Evolutionary conservation across 139 green algal species (phyloP), one percentile per base, ranked within the genome.

Genomic region (Tetradesmus obliquus): DNA sequence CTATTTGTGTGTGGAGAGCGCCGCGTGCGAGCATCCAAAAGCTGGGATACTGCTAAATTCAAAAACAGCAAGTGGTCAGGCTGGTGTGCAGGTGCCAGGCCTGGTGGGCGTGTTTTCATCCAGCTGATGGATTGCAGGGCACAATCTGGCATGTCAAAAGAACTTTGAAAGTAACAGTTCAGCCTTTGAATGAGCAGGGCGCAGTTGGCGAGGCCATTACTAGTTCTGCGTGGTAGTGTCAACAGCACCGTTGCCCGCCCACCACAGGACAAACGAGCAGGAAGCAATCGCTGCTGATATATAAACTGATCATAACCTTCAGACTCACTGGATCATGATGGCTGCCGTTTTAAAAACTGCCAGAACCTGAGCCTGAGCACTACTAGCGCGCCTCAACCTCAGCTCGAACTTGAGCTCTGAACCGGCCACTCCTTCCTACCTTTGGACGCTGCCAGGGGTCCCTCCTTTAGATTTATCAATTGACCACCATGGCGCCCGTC

Each of bases 401-500:
- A 76, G 66, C 66, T 76, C 17, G n/a, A 76, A 76, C 15, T 76
- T 76, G 66, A 76, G 66, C 66, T 76, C 66, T 24, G 17, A 24
- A 19, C 66, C n/a, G 66, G 17, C 66, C 17, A 13, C 8, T 24
- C 66, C 66, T 76, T 76, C 66, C 66, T 19, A 76, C 66, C 66
- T 76, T 76, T 76, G 66, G 66, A 76, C 66, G 66, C 66, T 76
- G 17, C 2, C 66, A 76, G 17, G 5, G 66, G 66, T 76, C 66
- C 15, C 9, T 24, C 5, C 17, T 24, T 76, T 76, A 13, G 2
- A 6, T 76, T 24, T 7, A 24, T 72, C 2, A 2, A 72, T 20
- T n/a, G 24, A 24, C 10, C 57, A 79, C 32, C 58, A 89, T 89
- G 85, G 66, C 85, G 24, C 85, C 62, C 19, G 20, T 82, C 19